A percentile compares a stretch with the other conserved stretches of the same genome.
Evolutionary conservation across 202 grass and related monocot species (phyloP).

Genomic region (Musa balbisiana): DNA sequence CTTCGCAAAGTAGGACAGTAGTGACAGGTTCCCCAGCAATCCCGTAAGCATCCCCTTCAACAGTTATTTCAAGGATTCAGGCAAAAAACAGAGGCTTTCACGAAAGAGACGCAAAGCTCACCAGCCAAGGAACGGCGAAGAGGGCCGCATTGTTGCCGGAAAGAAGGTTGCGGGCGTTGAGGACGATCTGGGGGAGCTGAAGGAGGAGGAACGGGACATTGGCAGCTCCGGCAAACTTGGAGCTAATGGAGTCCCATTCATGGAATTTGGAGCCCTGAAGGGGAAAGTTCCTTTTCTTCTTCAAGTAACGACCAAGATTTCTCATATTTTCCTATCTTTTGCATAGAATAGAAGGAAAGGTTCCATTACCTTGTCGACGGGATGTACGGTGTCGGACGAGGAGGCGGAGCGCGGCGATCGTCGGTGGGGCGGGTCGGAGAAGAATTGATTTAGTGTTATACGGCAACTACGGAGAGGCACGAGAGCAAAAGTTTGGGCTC

Average conservation of each 20-base stretch:
- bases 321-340: no score
- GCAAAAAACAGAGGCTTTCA: neutral
- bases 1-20: constrained; percentile 89
- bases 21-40: constrained; percentile 76
- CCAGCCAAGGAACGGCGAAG: constrained; percentile 88
- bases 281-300: neutral
- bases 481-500: constrained; percentile 12
- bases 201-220: constrained; percentile 97
- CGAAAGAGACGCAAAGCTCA: constrained; percentile 22
- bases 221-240: constrained; percentile 60
- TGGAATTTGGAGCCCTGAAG: constrained; percentile 30
- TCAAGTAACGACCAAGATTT: neutral
- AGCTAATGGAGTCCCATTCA: constrained; percentile 78
- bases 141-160: constrained; percentile 81
- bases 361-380: constrained; percentile 7
- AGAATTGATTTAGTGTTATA: constrained; percentile 15
- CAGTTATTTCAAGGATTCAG: constrained; percentile 4
- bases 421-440: neutral
- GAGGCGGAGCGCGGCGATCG: constrained; percentile 3
- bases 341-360: neutral
- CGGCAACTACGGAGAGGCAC: constrained; percentile 20
- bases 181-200: constrained; percentile 89
- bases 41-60: constrained; percentile 96
- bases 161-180: constrained; percentile 87
- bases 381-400: constrained; percentile 24